These are phyloP conservation scores for Miscanthus lutarioriparius DNA, from an alignment of 176 grass and related monocot genomes.

Conservation along the genomic window DNA sequence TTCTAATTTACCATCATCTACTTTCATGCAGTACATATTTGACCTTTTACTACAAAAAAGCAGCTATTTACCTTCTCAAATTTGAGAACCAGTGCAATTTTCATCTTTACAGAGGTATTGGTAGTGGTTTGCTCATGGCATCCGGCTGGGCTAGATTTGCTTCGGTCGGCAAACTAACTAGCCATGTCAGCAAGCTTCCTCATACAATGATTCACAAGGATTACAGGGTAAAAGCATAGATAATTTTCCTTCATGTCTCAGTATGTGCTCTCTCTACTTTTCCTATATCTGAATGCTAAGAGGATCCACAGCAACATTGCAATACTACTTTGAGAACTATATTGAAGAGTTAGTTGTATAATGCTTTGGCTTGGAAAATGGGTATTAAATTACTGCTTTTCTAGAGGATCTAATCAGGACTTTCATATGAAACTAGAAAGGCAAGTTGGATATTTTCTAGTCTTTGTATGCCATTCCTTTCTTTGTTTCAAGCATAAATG, in stretches of 20 bases:
- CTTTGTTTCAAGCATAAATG: neutral
- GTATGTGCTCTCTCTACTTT: neutral
- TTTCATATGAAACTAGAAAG: constrained; percentile 2
- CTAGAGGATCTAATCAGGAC: neutral
- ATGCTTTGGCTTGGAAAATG: neutral
- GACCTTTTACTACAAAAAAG: neutral
- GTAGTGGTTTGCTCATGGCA: constrained; percentile 10
- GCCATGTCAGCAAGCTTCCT: neutral
- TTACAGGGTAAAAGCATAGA: constrained; percentile 16
- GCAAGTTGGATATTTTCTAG: neutral
- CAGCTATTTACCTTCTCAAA: neutral
- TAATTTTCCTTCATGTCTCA: neutral
- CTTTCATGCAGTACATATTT: neutral
- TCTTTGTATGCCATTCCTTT: neutral
- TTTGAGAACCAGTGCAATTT: neutral
- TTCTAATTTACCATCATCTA: neutral
- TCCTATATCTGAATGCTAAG: neutral
- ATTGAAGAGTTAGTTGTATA: neutral
- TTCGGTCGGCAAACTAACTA: constrained; percentile 14
- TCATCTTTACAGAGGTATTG: neutral
- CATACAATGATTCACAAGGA: constrained; percentile 11
- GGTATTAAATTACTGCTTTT: neutral
- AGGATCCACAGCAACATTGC: neutral
- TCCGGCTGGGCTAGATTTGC: neutral
- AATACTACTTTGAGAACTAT: neutral